Conservation (phyloP, 345 rosid genomes). For the Eucalyptus microcorys region DNA sequence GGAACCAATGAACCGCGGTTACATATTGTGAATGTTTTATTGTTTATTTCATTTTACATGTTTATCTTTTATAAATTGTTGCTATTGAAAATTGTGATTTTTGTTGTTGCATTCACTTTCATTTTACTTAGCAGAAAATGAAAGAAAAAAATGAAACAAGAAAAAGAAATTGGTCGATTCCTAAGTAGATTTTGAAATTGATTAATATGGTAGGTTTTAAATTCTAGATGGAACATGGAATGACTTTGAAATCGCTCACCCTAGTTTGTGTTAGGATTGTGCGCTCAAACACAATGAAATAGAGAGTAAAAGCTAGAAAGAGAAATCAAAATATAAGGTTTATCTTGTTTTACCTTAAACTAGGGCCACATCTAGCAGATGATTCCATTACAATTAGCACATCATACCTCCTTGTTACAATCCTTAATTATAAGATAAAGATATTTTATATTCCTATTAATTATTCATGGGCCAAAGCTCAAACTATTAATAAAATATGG, state of each 20-base stretch:
- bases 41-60: not conserved
- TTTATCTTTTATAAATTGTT: not conserved
- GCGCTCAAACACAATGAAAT: not conserved
- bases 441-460: not conserved
- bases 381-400: not conserved
- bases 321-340: not conserved
- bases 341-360: not conserved
- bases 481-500: not conserved
- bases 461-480: rapidly evolving
- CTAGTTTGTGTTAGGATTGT: not conserved
- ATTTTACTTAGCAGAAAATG: not conserved
- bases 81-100: not conserved
- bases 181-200: rapidly evolving
- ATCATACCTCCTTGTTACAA: no score
- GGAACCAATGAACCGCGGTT: not conserved
- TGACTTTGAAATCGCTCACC: no score
- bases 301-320: not conserved
- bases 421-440: not conserved
- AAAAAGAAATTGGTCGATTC: not conserved
- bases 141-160: not conserved
- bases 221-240: no score
- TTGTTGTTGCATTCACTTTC: not conserved
- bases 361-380: not conserved
- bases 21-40: not conserved
- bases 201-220: not conserved